Conservation (phyloP, 1,139 yeast species). For the Hyphopichia burtonii region DNA sequence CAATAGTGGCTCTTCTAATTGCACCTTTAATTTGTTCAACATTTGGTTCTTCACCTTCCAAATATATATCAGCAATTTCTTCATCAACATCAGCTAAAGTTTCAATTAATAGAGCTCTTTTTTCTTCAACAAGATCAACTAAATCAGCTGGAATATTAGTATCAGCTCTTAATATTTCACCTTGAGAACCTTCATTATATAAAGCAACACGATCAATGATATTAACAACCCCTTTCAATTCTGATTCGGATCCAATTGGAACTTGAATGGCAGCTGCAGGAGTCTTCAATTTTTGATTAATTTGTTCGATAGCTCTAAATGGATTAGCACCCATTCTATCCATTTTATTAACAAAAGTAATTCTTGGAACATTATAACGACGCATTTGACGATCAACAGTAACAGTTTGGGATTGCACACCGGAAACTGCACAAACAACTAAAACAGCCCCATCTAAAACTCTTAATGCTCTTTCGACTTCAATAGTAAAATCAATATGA, state of each 20-base stretch:
- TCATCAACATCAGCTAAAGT: conserved; percentile 97
- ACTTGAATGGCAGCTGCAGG: conserved; percentile 98
- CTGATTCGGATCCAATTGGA: conserved; percentile 91
- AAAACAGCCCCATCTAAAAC: conserved; percentile 97
- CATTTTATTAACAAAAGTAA: conserved; percentile 96
- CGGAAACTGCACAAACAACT: conserved; percentile 97
- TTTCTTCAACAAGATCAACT: conserved; percentile 75
- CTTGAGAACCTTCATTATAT: conserved; percentile 90
- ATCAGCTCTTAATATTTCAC: conserved; percentile 64
- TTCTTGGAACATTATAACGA: conserved; percentile 93
- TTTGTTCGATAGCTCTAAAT: conserved; percentile 89
- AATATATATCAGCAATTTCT: conserved; percentile 87
- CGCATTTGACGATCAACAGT: conserved; percentile 99
- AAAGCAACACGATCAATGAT: conserved; percentile 83
- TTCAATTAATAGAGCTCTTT: conserved; percentile 80
- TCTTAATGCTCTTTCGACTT: conserved; percentile 95
- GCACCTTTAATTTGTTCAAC: conserved; percentile 81
- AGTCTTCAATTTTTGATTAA: conserved; percentile 79
- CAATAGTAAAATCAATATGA: conserved; percentile 97
- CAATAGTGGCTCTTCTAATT: conserved; percentile 94
- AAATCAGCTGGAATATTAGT: conserved; percentile 74
- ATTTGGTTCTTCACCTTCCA: conserved; percentile 88
- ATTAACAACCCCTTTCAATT: conserved; percentile 85
- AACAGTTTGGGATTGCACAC: conserved; percentile 97
- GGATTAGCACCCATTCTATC: conserved; percentile 99